Base-by-base conservation (phyloP, 148 eudicot species). In the Vaccinium vitisidaea region DNA sequence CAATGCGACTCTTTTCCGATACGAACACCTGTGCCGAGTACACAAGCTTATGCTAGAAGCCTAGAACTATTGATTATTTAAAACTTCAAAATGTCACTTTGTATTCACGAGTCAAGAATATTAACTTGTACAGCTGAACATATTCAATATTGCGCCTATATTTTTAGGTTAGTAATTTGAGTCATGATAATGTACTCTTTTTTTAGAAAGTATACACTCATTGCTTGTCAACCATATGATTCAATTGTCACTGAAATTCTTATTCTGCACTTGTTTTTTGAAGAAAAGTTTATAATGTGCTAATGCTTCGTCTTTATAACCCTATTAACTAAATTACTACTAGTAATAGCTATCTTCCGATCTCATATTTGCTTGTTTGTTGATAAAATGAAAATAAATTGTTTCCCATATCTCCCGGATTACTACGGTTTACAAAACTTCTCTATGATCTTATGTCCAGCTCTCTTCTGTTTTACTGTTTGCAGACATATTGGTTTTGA, bases 401-500 rank as follows among this genome's bases (percentile, higher is more conserved):
- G 32, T 9, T 65, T 50, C 10, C 71, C 71, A 69, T 30, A 30
- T 12, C 39, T 79, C 53, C 59, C 9, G 10, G 3, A 14, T 10
- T 50, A 36, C 25, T 21, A n/a, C 27, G 15, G 27, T 55, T 77
- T 61, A 55, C 54, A n/a, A 5, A 55, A 63, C 69, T 67, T 82
- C 10, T 15, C 46, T 50, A 69, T 21, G 23, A 55, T 59, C 71
- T 53, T 25, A 15, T 85, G 50, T 56, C 21, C 70, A 30, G 61
- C 54, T 77, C 32, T 77, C 21, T 65, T 46, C 75, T 84, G 19
- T 58, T 67, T 23, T 53, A 56, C 69, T 63, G 11, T 71, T 80
- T 80, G 79, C 70, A 23, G 4, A 56, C 67, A 39, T 9, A 39
- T 53, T 61, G 75, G 80, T 73, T 55, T 27, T 80, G 59, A 85